Evolutionary conservation across 1,284 basidiomycete genomes (phyloP).

Genomic region (Wallemia mellicola): DNA sequence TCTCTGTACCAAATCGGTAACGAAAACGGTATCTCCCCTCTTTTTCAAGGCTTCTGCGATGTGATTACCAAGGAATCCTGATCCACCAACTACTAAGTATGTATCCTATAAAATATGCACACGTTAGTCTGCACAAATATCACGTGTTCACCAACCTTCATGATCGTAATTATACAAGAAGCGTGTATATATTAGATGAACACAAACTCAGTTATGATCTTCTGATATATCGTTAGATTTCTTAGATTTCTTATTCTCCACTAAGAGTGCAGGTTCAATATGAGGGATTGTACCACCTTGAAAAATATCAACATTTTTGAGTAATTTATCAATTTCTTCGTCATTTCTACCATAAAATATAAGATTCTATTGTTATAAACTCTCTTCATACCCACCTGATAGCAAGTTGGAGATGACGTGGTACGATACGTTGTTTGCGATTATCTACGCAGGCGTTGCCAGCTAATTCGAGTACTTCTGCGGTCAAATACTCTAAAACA

Average conservation of each 20-base stretch:
- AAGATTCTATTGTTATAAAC: no score
- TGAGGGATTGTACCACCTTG: background rate
- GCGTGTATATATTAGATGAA: no score
- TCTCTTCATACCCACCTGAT: no score
- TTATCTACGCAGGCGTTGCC: background rate
- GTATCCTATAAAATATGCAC: background rate
- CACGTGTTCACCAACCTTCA: background rate
- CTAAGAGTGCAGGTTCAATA: background rate
- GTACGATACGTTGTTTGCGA: background rate
- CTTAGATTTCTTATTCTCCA: no score
- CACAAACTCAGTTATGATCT: no score
- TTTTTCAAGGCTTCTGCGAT: conserved; percentile 54
- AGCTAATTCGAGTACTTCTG: background rate
- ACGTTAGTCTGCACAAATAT: background rate
- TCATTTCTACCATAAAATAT: no score
- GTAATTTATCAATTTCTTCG: background rate
- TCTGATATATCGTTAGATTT: no score
- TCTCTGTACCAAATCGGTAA: conserved; percentile 69
- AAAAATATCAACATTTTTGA: background rate
- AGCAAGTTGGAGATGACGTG: background rate
- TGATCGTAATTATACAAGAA: background rate
- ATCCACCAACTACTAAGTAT: conserved; percentile 64
- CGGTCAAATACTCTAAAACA: background rate
- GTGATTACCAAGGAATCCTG: conserved; percentile 68
- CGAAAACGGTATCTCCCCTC: conserved; percentile 44